These are phyloP conservation scores for Aaosphaeria arxii DNA, from an alignment of 2,329 filamentous ascomycete species.

Conservation along the genomic window DNA sequence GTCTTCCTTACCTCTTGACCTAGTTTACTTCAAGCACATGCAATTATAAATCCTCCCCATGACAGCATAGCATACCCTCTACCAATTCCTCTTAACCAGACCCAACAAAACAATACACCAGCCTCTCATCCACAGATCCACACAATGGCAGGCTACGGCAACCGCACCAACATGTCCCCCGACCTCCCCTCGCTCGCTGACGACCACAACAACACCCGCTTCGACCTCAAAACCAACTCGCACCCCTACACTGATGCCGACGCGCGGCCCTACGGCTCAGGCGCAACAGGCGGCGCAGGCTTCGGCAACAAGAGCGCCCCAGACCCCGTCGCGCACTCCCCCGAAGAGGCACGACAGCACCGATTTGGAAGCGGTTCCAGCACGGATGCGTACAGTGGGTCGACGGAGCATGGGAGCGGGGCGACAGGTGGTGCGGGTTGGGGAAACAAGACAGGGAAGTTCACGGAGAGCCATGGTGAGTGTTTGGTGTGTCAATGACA, in stretches of 20 bases:
- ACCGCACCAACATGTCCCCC: slow-evolving; percentile 23
- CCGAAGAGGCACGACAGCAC: slow-evolving; percentile 12
- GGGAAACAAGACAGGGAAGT: slow-evolving; percentile 38
- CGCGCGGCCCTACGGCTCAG: slow-evolving; percentile 25
- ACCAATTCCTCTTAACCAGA: neutral
- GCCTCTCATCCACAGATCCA: neutral
- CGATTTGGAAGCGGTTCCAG: slow-evolving; percentile 19
- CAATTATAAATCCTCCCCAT: too few relatives aligned
- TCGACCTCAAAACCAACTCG: slow-evolving; percentile 19
- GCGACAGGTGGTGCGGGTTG: slow-evolving; percentile 35
- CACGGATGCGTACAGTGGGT: slow-evolving; percentile 21
- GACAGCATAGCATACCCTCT: too few relatives aligned
- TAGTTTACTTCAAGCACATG: too few relatives aligned
- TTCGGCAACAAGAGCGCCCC: slow-evolving; percentile 36
- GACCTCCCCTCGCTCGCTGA: slow-evolving; percentile 11
- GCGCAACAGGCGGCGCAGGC: slow-evolving; percentile 30
- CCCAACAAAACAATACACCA: neutral
- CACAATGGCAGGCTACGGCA: slow-evolving; percentile 35
- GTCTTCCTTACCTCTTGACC: too few relatives aligned
- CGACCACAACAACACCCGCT: slow-evolving; percentile 26
- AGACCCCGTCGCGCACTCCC: neutral
- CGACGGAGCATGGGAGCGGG: slow-evolving; percentile 25
- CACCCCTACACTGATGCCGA: slow-evolving; percentile 26
- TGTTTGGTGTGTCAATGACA: slow-evolving; percentile 1
- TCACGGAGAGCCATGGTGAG: slow-evolving; percentile 14